Percentiles rank a stretch among this genome's conserved stretches.
These are phyloP conservation scores for Obba rivulosa DNA, from an alignment of 768 basidiomycete genomes.

Conservation along the genomic window DNA sequence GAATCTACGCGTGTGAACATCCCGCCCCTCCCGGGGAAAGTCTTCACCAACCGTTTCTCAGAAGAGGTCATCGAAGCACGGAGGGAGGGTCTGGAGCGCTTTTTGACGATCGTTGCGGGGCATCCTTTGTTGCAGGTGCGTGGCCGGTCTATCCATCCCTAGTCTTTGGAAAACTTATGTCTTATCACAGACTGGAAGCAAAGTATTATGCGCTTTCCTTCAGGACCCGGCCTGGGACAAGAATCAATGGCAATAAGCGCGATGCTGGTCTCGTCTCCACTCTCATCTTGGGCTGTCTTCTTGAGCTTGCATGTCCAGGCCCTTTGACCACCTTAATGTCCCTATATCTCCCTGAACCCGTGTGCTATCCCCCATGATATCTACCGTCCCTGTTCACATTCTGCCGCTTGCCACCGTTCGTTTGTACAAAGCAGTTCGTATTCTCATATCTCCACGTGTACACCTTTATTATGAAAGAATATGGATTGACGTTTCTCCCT, in stretches of 20 bases:
- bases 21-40: conserved; percentile 94
- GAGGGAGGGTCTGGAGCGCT: conserved; percentile 90
- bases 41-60: conserved; percentile 97
- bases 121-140: conserved; percentile 92
- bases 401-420: neutral
- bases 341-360: neutral
- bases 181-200: conserved; percentile 76
- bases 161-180: neutral
- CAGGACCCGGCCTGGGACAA: conserved; percentile 94
- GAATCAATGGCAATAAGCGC: conserved; percentile 61
- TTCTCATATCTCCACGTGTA: neutral
- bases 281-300: neutral
- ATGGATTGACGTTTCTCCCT: neutral
- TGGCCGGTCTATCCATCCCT: neutral
- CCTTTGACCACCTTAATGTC: too few relatives aligned
- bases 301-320: too few relatives aligned
- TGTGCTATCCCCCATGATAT: neutral
- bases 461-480: neutral
- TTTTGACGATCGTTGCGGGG: conserved; percentile 93
- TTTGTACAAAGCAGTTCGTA: neutral
- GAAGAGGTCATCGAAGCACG: conserved; percentile 94
- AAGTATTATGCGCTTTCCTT: conserved; percentile 91
- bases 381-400: neutral
- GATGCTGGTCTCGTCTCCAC: neutral
- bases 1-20: conserved; percentile 98